A percentile compares a stretch with the other conserved stretches of the same genome.
phyloP scores from a whole-genome alignment of 805 yeast genomes.

The Huiozyma sinensis region DNA sequence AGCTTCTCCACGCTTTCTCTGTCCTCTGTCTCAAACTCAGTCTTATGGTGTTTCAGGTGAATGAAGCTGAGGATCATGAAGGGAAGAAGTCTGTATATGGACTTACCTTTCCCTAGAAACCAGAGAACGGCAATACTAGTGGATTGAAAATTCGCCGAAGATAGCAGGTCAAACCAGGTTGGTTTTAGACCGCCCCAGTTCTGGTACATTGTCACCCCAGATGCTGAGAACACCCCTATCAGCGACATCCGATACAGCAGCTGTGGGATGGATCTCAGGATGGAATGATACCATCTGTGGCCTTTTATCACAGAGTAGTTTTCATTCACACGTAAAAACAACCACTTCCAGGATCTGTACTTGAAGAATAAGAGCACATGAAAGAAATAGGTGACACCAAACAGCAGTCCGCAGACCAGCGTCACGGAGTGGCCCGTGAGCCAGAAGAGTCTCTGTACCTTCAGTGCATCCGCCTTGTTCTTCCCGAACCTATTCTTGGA shows the following conservation, averaged over 20 bases:
- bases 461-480: constrained; percentile 12
- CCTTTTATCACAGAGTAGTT: constrained; percentile 12
- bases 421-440: constrained; percentile 20
- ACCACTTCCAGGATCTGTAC: constrained; percentile 27
- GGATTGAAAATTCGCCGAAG: constrained; percentile 70
- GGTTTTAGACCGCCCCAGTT: constrained; percentile 55
- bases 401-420: constrained; percentile 19
- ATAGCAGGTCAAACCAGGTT: constrained; percentile 48
- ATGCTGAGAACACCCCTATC: constrained; percentile 44
- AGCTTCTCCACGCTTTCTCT: constrained; percentile 2
- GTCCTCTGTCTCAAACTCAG: constrained; percentile 12
- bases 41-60: constrained; percentile 35
- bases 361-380: constrained; percentile 20
- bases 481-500: constrained; percentile 7
- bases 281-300: constrained; percentile 14
- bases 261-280: constrained; percentile 33
- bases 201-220: constrained; percentile 43
- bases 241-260: constrained; percentile 45
- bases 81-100: constrained; percentile 57
- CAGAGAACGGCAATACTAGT: constrained; percentile 45
- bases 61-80: constrained; percentile 44
- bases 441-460: constrained; percentile 20
- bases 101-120: constrained; percentile 55
- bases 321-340: constrained; percentile 20
- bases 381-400: constrained; percentile 18